phyloP scores from a whole-genome alignment of 345 rosid genomes.

The Gossypium rotundifolium region DNA sequence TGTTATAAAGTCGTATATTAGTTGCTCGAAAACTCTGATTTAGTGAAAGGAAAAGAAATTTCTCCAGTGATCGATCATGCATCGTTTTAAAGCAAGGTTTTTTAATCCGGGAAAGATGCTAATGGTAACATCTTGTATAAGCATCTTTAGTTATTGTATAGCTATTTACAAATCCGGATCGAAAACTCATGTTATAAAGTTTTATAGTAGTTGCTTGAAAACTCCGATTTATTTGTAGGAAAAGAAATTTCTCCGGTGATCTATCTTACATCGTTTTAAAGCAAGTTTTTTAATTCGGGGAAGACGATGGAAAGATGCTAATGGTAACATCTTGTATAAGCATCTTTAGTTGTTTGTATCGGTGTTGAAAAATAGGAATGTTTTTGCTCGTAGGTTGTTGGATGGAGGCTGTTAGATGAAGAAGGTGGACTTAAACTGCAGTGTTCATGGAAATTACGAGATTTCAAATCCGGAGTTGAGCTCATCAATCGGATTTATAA shows the following conservation, averaged over 20 bases:
- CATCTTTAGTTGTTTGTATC: background rate
- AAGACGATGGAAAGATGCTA: background rate
- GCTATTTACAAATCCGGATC: no score
- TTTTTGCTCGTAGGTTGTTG: conserved; percentile 47
- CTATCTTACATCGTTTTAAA: no score
- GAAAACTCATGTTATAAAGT: no score
- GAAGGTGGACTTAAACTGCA: conserved; percentile 64
- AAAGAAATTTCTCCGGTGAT: no score
- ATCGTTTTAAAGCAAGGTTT: background rate
- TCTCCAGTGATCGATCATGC: no score
- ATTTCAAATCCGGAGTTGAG: conserved; percentile 69
- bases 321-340: background rate
- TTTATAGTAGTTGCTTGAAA: no score
- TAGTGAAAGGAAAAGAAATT: no score
- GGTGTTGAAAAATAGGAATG: background rate
- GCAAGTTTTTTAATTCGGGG: background rate
- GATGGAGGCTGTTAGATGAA: conserved; percentile 85
- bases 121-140: background rate
- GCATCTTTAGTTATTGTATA: background rate
- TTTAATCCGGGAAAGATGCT: background rate
- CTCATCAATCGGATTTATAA: conserved; percentile 71
- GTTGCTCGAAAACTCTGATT: no score
- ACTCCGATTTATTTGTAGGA: no score
- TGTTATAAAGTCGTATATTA: no score
- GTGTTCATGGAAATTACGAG: conserved; percentile 86